Percentiles rank a stretch among this genome's conserved stretches.
Conservation (phyloP, 2,329 filamentous ascomycete genomes). For the Septoria petroselini region DNA sequence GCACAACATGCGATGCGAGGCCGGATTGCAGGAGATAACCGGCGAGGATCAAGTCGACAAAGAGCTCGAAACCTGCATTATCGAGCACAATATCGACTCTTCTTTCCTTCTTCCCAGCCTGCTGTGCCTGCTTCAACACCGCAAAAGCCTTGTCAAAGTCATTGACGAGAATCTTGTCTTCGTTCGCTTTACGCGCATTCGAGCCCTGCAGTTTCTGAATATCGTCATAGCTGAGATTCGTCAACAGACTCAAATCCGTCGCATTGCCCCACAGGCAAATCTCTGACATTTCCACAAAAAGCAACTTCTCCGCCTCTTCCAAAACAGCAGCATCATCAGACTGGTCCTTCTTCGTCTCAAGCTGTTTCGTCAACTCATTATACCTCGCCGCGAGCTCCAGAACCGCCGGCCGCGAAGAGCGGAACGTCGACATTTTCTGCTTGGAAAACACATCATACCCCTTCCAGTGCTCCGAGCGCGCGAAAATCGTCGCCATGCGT, state of each 20-base stretch:
- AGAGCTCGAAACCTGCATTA: conserved; percentile 96
- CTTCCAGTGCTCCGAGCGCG: conserved; percentile 77
- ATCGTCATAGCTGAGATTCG: conserved; percentile 87
- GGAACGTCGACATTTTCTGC: conserved; percentile 90
- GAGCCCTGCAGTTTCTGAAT: conserved; percentile 94
- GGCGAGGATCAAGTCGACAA: conserved; percentile 87
- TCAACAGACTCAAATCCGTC: conserved; percentile 87
- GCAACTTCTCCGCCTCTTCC: conserved; percentile 62
- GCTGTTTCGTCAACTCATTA: conserved; percentile 66
- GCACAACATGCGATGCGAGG: conserved; percentile 79
- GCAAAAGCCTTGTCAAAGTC: conserved; percentile 73
- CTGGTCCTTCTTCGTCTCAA: conserved; percentile 57
- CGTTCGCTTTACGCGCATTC: conserved; percentile 76
- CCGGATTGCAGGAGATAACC: conserved; percentile 83
- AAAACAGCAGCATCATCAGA: conserved; percentile 44
- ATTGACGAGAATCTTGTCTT: conserved; percentile 90
- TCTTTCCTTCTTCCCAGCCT: conserved; percentile 61
- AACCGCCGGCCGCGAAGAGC: conserved; percentile 82
- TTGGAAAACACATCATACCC: conserved; percentile 82
- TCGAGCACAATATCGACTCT: conserved; percentile 93
- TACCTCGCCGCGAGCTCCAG: conserved; percentile 78
- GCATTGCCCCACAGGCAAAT: conserved; percentile 98
- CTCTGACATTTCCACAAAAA: conserved; percentile 92
- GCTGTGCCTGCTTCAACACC: conserved; percentile 62
- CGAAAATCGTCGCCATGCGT: conserved; percentile 77